Conservation (phyloP, 306 rosid genomes). For the Cajanus cajan region DNA sequence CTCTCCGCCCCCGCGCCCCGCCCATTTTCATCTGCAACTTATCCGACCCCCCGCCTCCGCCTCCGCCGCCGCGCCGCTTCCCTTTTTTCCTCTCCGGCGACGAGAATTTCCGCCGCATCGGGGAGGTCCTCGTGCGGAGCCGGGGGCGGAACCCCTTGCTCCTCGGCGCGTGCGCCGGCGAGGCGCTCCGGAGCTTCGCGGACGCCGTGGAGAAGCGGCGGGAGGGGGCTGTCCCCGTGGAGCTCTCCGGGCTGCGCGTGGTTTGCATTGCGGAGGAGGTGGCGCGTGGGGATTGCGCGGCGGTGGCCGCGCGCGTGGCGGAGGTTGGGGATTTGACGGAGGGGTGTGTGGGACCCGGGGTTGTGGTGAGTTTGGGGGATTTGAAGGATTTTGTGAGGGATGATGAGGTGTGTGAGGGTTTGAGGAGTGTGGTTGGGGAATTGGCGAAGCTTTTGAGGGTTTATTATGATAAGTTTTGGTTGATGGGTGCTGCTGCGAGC, state of each 20-base stretch:
- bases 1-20: slow-evolving; percentile 63
- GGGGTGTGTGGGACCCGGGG: slow-evolving; percentile 60
- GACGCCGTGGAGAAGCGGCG: slow-evolving; percentile 50
- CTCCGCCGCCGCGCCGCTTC: slow-evolving; percentile 44
- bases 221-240: slow-evolving; percentile 55
- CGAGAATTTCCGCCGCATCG: slow-evolving; percentile 66
- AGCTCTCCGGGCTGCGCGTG: slow-evolving; percentile 50
- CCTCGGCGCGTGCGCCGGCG: slow-evolving; percentile 68
- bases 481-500: slow-evolving; percentile 68
- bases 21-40: slow-evolving; percentile 74
- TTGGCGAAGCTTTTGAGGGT: slow-evolving; percentile 49
- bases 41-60: slow-evolving; percentile 25
- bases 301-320: slow-evolving; percentile 30
- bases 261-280: slow-evolving; percentile 53
- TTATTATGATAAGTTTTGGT: slow-evolving; percentile 64
- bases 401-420: slow-evolving; percentile 17
- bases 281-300: slow-evolving; percentile 36
- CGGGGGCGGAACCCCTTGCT: slow-evolving; percentile 77
- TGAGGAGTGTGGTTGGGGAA: slow-evolving; percentile 47
- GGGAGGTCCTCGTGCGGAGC: slow-evolving; percentile 56
- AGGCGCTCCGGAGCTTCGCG: slow-evolving; percentile 52
- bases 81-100: slow-evolving; percentile 37
- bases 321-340: slow-evolving; percentile 47
- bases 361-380: slow-evolving; percentile 75
- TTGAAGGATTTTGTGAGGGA: slow-evolving; percentile 56